Evolutionary conservation across 805 yeast genomes (phyloP).

Genomic region (Myxozyma udenii): DNA sequence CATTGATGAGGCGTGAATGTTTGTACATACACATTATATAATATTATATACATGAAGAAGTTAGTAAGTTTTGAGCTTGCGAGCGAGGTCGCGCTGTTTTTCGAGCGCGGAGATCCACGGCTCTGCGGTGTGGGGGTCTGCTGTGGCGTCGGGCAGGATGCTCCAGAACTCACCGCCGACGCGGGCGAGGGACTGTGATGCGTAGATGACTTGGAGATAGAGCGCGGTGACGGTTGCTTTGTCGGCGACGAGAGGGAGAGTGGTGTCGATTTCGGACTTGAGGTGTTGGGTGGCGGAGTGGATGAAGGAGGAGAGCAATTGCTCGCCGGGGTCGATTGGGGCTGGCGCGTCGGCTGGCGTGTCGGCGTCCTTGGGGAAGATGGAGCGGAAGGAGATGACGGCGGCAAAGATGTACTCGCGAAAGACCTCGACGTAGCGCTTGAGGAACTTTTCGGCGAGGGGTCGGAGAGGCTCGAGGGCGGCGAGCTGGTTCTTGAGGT

Average conservation of each 20-base stretch:
- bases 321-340: conserved; percentile 18
- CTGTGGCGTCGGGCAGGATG: conserved; percentile 19
- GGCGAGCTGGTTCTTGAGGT: conserved; percentile 59
- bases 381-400: conserved; percentile 60
- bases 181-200: conserved; percentile 79
- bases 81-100: conserved; percentile 30
- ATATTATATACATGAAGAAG: not conserved
- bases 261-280: conserved; percentile 24
- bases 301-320: conserved; percentile 35
- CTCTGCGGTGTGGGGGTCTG: conserved; percentile 11
- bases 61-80: conserved; percentile 20
- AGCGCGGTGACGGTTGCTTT: conserved; percentile 51
- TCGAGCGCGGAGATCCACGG: conserved; percentile 31
- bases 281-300: conserved; percentile 33
- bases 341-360: not conserved
- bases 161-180: conserved; percentile 66
- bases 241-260: conserved; percentile 36
- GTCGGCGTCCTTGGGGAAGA: conserved; percentile 48
- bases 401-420: conserved; percentile 81
- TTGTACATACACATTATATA: not conserved
- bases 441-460: conserved; percentile 60
- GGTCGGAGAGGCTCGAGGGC: conserved; percentile 56
- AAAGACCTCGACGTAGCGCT: conserved; percentile 75
- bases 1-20: not conserved
- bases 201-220: conserved; percentile 77